These are phyloP conservation scores for Starmerella geochares DNA, from an alignment of 805 yeast genomes.

Conservation along the genomic window DNA sequence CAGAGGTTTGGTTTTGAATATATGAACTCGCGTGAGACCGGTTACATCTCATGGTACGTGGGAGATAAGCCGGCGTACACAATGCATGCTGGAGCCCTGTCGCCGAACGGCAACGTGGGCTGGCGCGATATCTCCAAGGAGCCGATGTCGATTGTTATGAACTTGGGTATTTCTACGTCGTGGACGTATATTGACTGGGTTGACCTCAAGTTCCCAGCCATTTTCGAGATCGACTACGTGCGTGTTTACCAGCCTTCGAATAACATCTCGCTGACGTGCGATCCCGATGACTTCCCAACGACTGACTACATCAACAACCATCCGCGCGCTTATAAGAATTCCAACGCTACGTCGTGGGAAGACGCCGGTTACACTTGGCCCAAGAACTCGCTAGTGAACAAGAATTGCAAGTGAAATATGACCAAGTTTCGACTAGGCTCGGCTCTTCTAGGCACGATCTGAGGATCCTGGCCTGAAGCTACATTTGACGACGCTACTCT, in stretches of 20 bases:
- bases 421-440: too few relatives aligned
- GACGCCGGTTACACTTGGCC: conserved; percentile 65
- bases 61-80: conserved; percentile 74
- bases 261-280: conserved; percentile 59
- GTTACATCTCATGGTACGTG: conserved; percentile 78
- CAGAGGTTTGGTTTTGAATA: conserved; percentile 76
- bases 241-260: conserved; percentile 82
- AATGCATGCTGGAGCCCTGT: conserved; percentile 59
- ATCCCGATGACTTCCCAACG: conserved; percentile 79
- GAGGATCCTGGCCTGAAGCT: too few relatives aligned
- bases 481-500: neutral
- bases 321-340: conserved; percentile 53
- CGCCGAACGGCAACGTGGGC: conserved; percentile 84
- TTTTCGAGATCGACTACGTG: conserved; percentile 71
- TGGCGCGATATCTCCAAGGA: conserved; percentile 76
- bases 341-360: conserved; percentile 65
- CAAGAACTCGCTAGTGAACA: conserved; percentile 47
- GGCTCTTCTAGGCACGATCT: too few relatives aligned
- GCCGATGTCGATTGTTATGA: conserved; percentile 83
- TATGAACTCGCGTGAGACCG: conserved; percentile 43
- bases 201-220: conserved; percentile 60
- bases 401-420: conserved; percentile 22
- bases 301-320: conserved; percentile 69
- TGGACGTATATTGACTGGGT: conserved; percentile 96
- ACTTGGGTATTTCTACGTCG: conserved; percentile 78